Evolutionary conservation across 2,329 filamentous ascomycete species (phyloP), one percentile per base, ranked within the genome.

Genomic region (Blastomyces emzantsi): DNA sequence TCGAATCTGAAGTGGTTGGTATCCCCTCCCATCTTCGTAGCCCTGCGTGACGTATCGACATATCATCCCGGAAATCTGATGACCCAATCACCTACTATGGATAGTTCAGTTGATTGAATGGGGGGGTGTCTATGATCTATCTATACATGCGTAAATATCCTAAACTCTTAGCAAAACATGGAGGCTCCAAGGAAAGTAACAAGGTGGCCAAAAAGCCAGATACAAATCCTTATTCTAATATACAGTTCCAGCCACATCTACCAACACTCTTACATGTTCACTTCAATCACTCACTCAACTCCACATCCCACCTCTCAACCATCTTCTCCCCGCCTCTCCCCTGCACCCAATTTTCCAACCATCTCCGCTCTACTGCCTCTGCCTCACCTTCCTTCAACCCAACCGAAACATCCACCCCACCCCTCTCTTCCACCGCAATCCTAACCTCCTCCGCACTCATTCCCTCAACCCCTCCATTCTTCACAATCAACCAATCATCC

Each of bases 391-490:
- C 64, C 43, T 62, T 54, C 33, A 64, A 61, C 9, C 66, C 70
- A 54, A 65, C 66, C 25, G 66, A 66, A 45, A 74, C 67, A 63
- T 74, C 75, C n/a, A 73, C 71, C 33, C 74, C 75, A 4, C 87
- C 90, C 17, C 89, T 81, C 67, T 91, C 89, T 64, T 85, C 81
- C 69, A 88, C 89, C 17, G 90, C 90, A 64, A 90, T 81, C 65
- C 78, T 77, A 25, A 92, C 77, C 78, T 95, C 90, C 49, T 84
- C 82, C 8, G 76, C 76, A 67, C 82, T 82, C 69, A 95, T 77
- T 28, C 76, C 81, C 2, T 72, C 67, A 5, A 83, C 81, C 0
- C 87, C 89, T 0, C 89, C 89, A 57, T 84, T 83, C 47, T 80
- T 77, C 22, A 81, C 70, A 58, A 97, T 82, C 73, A 93, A 78